Conservation (phyloP, 257 asterid species). For the Echites panduratus region DNA sequence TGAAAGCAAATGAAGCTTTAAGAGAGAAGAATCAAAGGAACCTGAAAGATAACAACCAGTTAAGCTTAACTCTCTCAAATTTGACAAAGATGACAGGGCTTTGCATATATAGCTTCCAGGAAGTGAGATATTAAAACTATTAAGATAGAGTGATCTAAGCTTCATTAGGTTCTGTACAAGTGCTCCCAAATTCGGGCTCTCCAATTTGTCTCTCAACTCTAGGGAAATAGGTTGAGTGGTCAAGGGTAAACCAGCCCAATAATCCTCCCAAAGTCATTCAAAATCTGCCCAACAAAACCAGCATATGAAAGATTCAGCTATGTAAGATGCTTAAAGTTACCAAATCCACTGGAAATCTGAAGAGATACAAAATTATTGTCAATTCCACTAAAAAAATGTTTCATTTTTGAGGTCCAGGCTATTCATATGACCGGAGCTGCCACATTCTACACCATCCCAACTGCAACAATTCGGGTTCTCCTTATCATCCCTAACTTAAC, state of each 20-base stretch:
- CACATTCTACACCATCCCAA: conserved; percentile 54
- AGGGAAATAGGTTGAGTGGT: conserved; percentile 6
- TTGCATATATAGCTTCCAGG: conserved; percentile 12
- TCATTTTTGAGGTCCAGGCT: conserved; percentile 35
- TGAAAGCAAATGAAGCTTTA: conserved; percentile 11
- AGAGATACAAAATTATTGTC: background rate
- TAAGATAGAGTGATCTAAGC: conserved; percentile 9
- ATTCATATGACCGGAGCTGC: conserved; percentile 39
- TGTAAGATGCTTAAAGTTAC: no score
- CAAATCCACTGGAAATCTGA: background rate
- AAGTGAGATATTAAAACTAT: conserved; percentile 18
- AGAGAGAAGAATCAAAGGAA: conserved; percentile 7
- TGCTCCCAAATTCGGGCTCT: conserved; percentile 7
- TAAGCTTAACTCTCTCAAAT: conserved; percentile 7
- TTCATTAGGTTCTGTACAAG: conserved; percentile 7
- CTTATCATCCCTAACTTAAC: conserved; percentile 33
- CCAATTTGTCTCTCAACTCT: background rate
- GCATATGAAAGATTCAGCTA: background rate
- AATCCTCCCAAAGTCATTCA: conserved; percentile 5
- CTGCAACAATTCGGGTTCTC: conserved; percentile 39
- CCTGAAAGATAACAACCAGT: conserved; percentile 6
- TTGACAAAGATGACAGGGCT: conserved; percentile 21
- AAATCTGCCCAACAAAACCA: conserved; percentile 35
- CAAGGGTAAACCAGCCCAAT: conserved; percentile 6
- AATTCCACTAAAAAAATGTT: conserved; percentile 24